Evolutionary conservation across 208 protist genomes (phyloP).

Genomic region (Kentomonas sorsogonicus): DNA sequence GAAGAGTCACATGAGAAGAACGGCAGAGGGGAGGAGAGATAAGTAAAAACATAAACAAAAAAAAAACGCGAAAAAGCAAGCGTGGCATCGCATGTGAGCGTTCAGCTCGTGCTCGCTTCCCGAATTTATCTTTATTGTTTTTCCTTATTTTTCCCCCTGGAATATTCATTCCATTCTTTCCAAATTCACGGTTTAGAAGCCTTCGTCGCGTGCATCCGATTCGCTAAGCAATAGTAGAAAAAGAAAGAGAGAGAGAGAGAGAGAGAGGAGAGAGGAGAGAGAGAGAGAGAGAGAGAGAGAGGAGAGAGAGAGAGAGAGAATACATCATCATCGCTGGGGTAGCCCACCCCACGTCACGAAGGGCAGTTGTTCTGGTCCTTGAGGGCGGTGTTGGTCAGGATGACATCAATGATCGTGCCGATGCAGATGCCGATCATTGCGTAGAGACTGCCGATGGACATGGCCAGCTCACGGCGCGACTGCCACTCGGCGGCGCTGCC

Average conservation of each 20-base stretch:
- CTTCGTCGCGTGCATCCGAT: neutral
- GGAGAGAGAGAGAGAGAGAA: too few relatives aligned
- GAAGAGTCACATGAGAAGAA: constrained; percentile 13
- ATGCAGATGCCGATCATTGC: constrained; percentile 75
- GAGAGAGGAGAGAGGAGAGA: too few relatives aligned
- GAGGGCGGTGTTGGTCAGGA: constrained; percentile 75
- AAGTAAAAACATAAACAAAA: constrained; percentile 2
- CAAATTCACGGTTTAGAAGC: neutral
- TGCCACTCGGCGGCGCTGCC: constrained; percentile 20
- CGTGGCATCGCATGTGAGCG: neutral
- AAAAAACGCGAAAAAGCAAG: constrained; percentile 12
- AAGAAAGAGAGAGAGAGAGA: constrained; percentile 10
- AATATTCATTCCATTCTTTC: neutral
- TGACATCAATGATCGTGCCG: constrained; percentile 52
- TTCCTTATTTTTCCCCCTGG: neutral
- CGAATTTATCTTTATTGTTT: constrained; percentile 9
- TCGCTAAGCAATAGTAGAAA: constrained; percentile 12
- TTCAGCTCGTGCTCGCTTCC: too few relatives aligned
- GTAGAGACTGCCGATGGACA: constrained; percentile 80
- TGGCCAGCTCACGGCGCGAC: constrained; percentile 66
- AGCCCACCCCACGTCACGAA: too few relatives aligned
- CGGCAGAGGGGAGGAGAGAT: neutral
- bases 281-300: too few relatives aligned
- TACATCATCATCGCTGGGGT: too few relatives aligned
- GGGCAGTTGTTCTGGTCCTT: constrained; percentile 10